phyloP scores from a whole-genome alignment of 441 rosid genomes.

The Croton setiger region DNA sequence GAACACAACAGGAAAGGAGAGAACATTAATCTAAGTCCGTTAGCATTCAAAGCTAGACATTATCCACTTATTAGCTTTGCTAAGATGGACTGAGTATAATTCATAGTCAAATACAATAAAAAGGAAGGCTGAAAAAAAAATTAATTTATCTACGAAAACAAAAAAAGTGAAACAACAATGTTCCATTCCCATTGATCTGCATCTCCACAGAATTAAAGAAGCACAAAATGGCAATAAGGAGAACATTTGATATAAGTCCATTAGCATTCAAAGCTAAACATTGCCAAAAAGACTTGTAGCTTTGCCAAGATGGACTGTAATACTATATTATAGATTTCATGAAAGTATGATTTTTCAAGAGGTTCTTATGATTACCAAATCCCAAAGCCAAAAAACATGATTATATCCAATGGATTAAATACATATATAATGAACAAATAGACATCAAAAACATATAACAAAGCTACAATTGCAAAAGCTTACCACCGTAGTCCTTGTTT shows the following conservation, averaged over 20 bases:
- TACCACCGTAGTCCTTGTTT: conserved; percentile 91
- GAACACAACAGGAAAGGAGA: conserved; percentile 26
- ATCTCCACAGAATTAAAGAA: conserved; percentile 22
- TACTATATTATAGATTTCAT: no score
- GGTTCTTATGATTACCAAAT: no score
- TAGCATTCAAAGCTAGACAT: conserved; percentile 61
- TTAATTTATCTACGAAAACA: not conserved
- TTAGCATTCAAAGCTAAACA: conserved; percentile 61
- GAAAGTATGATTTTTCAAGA: no score
- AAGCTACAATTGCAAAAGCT: conserved; percentile 9
- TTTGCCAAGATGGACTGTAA: conserved; percentile 48
- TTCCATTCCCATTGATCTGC: conserved; percentile 32
- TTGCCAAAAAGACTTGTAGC: conserved; percentile 24
- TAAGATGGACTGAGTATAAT: conserved; percentile 64
- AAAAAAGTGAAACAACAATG: conserved; percentile 3
- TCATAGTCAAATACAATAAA: no score
- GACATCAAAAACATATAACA: not conserved
- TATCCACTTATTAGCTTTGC: conserved; percentile 41
- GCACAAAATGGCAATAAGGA: conserved; percentile 23
- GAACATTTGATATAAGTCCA: conserved; percentile 35
- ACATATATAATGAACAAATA: not conserved
- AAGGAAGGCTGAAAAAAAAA: no score
- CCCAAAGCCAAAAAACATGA: no score
- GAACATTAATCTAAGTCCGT: conserved; percentile 35
- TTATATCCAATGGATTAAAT: not conserved